These are phyloP conservation scores for Fraxinus sp. DNA, from an alignment of 305 asterid genomes.

Conservation along the genomic window DNA sequence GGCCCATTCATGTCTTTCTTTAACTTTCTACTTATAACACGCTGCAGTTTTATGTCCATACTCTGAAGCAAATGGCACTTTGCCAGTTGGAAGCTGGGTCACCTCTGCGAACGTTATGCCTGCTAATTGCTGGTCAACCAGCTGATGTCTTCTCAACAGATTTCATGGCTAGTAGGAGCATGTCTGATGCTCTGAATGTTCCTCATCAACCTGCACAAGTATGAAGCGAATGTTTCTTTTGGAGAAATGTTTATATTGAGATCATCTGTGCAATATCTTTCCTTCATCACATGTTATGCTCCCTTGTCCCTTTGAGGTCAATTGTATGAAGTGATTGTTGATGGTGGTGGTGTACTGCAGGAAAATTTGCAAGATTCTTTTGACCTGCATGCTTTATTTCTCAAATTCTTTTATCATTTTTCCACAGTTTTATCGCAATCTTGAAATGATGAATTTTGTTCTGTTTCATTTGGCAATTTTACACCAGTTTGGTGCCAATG, in stretches of 20 bases:
- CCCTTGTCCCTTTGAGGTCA: conserved; percentile 11
- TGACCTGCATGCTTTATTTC: background rate
- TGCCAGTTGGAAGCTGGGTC: conserved; percentile 73
- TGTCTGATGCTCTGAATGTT: conserved; percentile 38
- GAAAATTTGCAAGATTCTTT: conserved; percentile 9
- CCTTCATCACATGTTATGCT: background rate
- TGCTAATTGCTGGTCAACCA: conserved; percentile 83
- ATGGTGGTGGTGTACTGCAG: background rate
- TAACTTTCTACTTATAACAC: conserved; percentile 6
- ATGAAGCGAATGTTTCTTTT: conserved; percentile 22
- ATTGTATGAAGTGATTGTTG: conserved; percentile 1
- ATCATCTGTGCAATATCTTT: background rate
- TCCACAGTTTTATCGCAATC: background rate
- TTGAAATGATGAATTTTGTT: conserved; percentile 17
- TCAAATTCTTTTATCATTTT: conserved; percentile 3
- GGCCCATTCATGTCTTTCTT: conserved; percentile 11
- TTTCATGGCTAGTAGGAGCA: conserved; percentile 38
- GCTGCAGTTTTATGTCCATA: conserved; percentile 72
- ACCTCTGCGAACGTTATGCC: conserved; percentile 84
- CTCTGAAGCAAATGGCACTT: conserved; percentile 83
- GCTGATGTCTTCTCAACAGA: conserved; percentile 71
- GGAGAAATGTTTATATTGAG: background rate
- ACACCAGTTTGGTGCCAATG: conserved; percentile 54
- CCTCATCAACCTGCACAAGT: conserved; percentile 65
- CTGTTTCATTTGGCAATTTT: conserved; percentile 18